Evolutionary conservation across 2,329 filamentous ascomycete genomes (phyloP).

Genomic region (Penicillium sclerotiorum): DNA sequence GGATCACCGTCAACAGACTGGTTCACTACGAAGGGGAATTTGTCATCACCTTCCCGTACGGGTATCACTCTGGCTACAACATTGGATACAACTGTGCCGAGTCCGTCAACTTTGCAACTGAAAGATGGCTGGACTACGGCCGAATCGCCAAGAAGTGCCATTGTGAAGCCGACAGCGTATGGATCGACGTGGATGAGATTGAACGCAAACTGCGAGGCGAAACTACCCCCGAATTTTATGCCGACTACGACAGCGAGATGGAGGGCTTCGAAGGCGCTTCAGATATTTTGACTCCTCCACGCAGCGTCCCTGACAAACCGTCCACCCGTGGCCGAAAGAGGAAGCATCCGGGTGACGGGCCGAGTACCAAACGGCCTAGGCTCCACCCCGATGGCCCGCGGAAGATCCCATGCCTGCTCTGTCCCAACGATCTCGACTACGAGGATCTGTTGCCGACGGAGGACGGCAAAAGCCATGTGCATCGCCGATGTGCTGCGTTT

Average conservation of each 20-base stretch:
- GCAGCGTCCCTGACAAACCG: slow-evolving; percentile 70
- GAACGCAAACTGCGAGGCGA: slow-evolving; percentile 92
- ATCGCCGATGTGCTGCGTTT: slow-evolving; percentile 86
- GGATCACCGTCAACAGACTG: slow-evolving; percentile 93
- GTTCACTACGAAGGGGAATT: slow-evolving; percentile 97
- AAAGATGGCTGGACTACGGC: slow-evolving; percentile 92
- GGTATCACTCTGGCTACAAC: slow-evolving; percentile 97
- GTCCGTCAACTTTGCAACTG: slow-evolving; percentile 96
- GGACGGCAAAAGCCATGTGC: slow-evolving; percentile 76
- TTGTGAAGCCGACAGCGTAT: slow-evolving; percentile 95
- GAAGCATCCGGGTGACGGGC: slow-evolving; percentile 60
- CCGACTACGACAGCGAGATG: slow-evolving; percentile 63
- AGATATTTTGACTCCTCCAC: slow-evolving; percentile 76
- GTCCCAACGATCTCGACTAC: slow-evolving; percentile 83
- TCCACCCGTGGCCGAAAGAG: slow-evolving; percentile 68
- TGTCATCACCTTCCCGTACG: slow-evolving; percentile 97
- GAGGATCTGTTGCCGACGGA: slow-evolving; percentile 85
- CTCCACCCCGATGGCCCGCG: slow-evolving; percentile 71
- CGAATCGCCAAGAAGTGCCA: slow-evolving; percentile 96
- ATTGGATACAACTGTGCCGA: slow-evolving; percentile 98
- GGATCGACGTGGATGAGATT: slow-evolving; percentile 95
- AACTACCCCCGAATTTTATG: slow-evolving; percentile 57
- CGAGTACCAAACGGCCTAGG: slow-evolving; percentile 75
- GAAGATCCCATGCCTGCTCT: slow-evolving; percentile 84
- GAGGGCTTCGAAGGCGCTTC: slow-evolving; percentile 64